Base-by-base conservation (phyloP, 164 flowering plant genomes). In the Vitis cinerea region DNA sequence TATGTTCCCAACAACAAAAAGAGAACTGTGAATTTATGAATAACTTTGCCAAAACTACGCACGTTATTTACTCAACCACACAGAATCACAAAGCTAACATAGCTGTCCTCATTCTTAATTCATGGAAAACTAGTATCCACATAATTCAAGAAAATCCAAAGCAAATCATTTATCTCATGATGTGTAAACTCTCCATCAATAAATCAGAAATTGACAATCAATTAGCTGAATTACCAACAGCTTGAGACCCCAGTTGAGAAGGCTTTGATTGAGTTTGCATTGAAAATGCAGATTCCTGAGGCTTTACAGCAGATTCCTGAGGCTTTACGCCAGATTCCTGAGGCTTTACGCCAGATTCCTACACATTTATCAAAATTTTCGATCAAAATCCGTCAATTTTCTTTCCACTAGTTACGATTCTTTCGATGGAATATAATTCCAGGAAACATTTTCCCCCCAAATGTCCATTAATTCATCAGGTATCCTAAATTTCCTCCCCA, bases 321-420 rank as follows among this genome's bases (percentile, higher is more conserved):
- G 72, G 70, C 72, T 71, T 81, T 16, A 19, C 71, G 1, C 64
- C 37, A 15, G 68, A 44, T 52, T 69, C 78, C 65, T 47, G 78
- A 10, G 72, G 70, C 72, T 71, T 81, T 16, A 19, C 71, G 31
- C 54, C 16, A 10, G 75, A 65, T 27, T 49, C 71, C 84, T 77
- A 10, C 44, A 63, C 29, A 66, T 16, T 9, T 8, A 47, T 60
- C 9, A 31, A 63, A 23, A 44, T 47, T 47, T 5, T 37, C 44
- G 44, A 37, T 37, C 44, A 63, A 54, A 37, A 63, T 49, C 47
- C 27, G 51, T 3, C 62, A 67, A 8, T 67, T 52, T 44, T 15
- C 15, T 65, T 52, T 3, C 44, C 44, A 37, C 44, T 37, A 37
- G 44, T 37, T 37, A 37, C 7, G 44, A 37, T 37, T 37, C 44